Conservation (phyloP, 352 stramenopile species). For the Thraustotheca clavata region DNA sequence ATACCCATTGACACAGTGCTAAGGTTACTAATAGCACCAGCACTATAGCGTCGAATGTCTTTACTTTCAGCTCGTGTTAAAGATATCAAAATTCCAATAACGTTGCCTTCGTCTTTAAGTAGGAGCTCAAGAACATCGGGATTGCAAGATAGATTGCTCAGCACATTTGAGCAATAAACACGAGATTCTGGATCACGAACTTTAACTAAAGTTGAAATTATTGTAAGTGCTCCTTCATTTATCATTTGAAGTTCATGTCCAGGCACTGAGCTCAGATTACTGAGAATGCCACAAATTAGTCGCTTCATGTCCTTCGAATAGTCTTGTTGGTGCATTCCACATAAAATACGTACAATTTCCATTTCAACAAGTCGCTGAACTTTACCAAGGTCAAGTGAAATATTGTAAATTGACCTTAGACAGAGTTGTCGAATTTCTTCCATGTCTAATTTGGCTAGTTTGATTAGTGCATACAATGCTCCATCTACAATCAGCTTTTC, state of each 20-base stretch:
- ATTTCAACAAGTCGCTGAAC: conserved; percentile 57
- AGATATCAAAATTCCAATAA: conserved; percentile 53
- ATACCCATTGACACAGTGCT: conserved; percentile 41
- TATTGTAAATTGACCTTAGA: conserved; percentile 68
- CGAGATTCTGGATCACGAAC: conserved; percentile 73
- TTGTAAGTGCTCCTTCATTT: conserved; percentile 46
- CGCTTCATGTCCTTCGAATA: conserved; percentile 72
- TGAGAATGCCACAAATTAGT: conserved; percentile 63
- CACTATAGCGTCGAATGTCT: conserved; percentile 56
- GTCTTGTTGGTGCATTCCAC: conserved; percentile 67
- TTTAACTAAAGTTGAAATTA: conserved; percentile 65
- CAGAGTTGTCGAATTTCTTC: conserved; percentile 64
- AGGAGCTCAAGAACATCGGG: conserved; percentile 38
- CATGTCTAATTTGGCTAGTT: conserved; percentile 68
- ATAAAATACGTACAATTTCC: conserved; percentile 67
- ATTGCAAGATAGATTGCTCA: conserved; percentile 73
- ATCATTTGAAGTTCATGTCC: conserved; percentile 39
- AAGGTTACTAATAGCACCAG: conserved; percentile 55
- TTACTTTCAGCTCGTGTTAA: conserved; percentile 57
- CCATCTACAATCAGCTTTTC: conserved; percentile 66
- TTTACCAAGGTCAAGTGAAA: conserved; percentile 43
- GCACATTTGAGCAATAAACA: conserved; percentile 70
- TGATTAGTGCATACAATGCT: conserved; percentile 77
- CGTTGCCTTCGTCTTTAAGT: conserved; percentile 58
- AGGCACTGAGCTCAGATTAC: conserved; percentile 45